Evolutionary conservation across 2,329 filamentous ascomycete genomes (phyloP).

Genomic region (Penicillium sp.): DNA sequence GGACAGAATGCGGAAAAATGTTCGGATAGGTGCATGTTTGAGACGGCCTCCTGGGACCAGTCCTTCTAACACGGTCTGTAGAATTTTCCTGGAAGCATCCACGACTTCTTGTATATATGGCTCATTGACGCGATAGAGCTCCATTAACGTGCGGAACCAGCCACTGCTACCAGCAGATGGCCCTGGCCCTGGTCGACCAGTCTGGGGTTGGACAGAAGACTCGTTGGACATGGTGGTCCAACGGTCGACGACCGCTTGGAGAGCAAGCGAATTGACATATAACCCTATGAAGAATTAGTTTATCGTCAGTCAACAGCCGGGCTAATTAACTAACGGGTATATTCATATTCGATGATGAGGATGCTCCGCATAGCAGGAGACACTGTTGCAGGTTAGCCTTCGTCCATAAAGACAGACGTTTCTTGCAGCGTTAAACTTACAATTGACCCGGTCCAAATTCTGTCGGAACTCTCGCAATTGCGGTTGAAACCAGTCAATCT

Average conservation of each 20-base stretch:
- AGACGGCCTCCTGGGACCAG: slow-evolving; percentile 61
- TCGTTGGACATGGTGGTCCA: slow-evolving; percentile 70
- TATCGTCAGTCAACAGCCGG: not conserved
- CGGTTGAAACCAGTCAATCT: slow-evolving; percentile 79
- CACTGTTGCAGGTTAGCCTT: slow-evolving; percentile 44
- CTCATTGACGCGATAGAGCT: slow-evolving; percentile 59
- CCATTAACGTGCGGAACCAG: slow-evolving; percentile 45
- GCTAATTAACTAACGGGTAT: slow-evolving; percentile 64
- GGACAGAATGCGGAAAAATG: slow-evolving; percentile 65
- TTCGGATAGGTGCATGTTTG: slow-evolving; percentile 64
- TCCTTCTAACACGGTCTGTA: slow-evolving; percentile 61
- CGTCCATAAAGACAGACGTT: not conserved
- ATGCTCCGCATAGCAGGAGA: slow-evolving; percentile 68
- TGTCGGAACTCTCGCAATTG: slow-evolving; percentile 76
- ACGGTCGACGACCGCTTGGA: slow-evolving; percentile 92
- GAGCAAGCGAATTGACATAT: slow-evolving; percentile 89
- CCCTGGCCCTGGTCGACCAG: slow-evolving; percentile 29
- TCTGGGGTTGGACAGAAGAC: slow-evolving; percentile 34
- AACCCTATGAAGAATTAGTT: slow-evolving; percentile 48
- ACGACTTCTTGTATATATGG: slow-evolving; percentile 65
- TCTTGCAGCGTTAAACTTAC: slow-evolving; percentile 28
- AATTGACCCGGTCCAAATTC: slow-evolving; percentile 76
- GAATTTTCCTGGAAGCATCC: slow-evolving; percentile 61
- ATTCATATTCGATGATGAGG: slow-evolving; percentile 91
- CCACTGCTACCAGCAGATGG: slow-evolving; percentile 33